Conservation (phyloP, 768 basidiomycete genomes). For the Dentipellis sp. region DNA sequence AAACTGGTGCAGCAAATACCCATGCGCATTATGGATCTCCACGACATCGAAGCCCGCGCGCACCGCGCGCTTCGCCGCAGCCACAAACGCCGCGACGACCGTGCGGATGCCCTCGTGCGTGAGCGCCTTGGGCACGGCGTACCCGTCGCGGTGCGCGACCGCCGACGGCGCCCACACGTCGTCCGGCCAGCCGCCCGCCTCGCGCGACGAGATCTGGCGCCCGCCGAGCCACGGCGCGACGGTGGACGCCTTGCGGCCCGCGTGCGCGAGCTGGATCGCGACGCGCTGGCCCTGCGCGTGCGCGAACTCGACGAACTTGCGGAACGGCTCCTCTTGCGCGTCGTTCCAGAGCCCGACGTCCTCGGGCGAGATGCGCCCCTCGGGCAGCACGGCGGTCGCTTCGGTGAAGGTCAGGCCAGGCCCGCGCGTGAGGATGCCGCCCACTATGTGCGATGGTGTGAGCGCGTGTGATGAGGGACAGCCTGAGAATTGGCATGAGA, state of each 20-base stretch:
- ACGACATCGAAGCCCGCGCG: slow-evolving; percentile 13
- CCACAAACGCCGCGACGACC: slow-evolving; percentile 29
- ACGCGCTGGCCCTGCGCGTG: slow-evolving; percentile 62
- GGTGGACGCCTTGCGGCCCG: slow-evolving; percentile 66
- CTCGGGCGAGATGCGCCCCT: slow-evolving; percentile 59
- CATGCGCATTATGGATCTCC: slow-evolving; percentile 20
- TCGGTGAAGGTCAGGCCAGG: slow-evolving; percentile 57
- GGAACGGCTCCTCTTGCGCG: slow-evolving; percentile 36
- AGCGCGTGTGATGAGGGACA: background rate
- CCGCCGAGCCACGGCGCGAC: slow-evolving; percentile 49
- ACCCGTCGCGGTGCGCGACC: slow-evolving; percentile 26
- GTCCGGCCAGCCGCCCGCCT: slow-evolving; percentile 31
- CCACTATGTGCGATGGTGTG: background rate
- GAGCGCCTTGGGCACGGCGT: slow-evolving; percentile 29
- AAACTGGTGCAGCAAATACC: slow-evolving; percentile 24
- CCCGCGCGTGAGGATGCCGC: slow-evolving; percentile 36
- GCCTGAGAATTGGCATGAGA: background rate
- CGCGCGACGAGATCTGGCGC: slow-evolving; percentile 25
- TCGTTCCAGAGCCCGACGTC: slow-evolving; percentile 57
- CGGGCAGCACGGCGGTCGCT: slow-evolving; percentile 52
- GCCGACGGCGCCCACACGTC: slow-evolving; percentile 25
- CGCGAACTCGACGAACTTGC: slow-evolving; percentile 58
- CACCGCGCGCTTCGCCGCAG: slow-evolving; percentile 23
- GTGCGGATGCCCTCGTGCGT: slow-evolving; percentile 26
- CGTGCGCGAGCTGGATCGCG: slow-evolving; percentile 69